A percentile compares a stretch with the other conserved stretches of the same genome.
Conservation (phyloP, 257 asterid genomes). For the Sherardia arvensis region DNA sequence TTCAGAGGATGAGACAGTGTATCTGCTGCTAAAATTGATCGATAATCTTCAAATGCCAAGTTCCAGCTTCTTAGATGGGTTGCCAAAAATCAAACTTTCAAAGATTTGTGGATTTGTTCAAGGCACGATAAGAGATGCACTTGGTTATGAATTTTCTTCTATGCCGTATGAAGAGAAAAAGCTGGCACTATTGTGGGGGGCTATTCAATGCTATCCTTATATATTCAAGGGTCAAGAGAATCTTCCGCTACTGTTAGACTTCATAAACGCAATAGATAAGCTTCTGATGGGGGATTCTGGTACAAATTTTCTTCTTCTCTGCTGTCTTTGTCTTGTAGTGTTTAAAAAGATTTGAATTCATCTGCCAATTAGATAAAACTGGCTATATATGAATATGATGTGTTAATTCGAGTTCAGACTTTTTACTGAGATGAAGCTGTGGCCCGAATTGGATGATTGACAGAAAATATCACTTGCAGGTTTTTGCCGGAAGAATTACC, state of each 20-base stretch:
- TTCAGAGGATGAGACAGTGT: constrained; percentile 47
- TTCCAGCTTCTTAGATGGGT: constrained; percentile 33
- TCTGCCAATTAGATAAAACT: background rate
- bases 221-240: constrained; percentile 32
- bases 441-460: background rate
- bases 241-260: constrained; percentile 44
- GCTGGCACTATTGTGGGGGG: constrained; percentile 76
- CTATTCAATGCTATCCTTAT: constrained; percentile 56
- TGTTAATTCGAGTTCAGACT: background rate
- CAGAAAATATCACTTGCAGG: constrained; percentile 32
- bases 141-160: constrained; percentile 22
- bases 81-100: constrained; percentile 29
- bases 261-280: constrained; percentile 58
- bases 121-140: constrained; percentile 32
- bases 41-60: constrained; percentile 50
- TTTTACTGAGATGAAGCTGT: background rate
- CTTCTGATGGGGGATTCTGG: constrained; percentile 48
- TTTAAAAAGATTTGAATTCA: background rate
- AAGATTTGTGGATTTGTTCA: constrained; percentile 31
- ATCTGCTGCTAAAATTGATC: constrained; percentile 48
- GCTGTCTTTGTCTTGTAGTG: background rate
- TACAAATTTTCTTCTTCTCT: constrained; percentile 30
- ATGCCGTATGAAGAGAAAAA: constrained; percentile 31
- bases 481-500: constrained; percentile 32
- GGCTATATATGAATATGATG: too few relatives aligned